Percentiles rank a stretch among this genome's conserved stretches.
Conservation (phyloP, 768 basidiomycete genomes). For the Trametes punicea region DNA sequence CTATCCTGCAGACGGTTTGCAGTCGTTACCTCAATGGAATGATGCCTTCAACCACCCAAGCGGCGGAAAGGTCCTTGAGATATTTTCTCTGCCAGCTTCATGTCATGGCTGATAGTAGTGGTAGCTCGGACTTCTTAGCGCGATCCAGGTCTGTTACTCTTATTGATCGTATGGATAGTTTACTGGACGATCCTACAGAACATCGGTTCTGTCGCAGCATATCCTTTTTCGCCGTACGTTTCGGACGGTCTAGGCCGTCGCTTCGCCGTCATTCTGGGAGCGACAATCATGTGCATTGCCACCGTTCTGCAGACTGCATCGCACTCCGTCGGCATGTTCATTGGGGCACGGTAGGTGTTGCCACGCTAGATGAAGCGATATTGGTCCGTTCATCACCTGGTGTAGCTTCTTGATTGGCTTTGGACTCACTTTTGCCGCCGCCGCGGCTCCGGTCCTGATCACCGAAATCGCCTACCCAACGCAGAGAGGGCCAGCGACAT, state of each 20-base stretch:
- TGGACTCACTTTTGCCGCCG: slow-evolving; percentile 39
- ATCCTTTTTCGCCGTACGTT: slow-evolving; percentile 40
- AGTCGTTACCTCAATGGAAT: slow-evolving; percentile 38
- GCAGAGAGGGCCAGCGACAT: slow-evolving; percentile 44
- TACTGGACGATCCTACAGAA: slow-evolving; percentile 26
- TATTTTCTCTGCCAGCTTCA: neutral
- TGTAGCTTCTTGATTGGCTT: slow-evolving; percentile 40
- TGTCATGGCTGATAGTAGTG: neutral
- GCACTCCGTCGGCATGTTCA: slow-evolving; percentile 42
- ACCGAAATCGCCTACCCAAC: slow-evolving; percentile 51
- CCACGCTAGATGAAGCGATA: too few relatives aligned
- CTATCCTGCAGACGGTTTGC: slow-evolving; percentile 32
- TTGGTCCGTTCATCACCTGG: slow-evolving; percentile 3
- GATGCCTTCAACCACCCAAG: slow-evolving; percentile 30
- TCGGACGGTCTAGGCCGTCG: slow-evolving; percentile 40
- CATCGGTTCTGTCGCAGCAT: slow-evolving; percentile 37
- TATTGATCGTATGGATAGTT: neutral
- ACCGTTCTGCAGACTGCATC: slow-evolving; percentile 38
- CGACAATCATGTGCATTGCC: slow-evolving; percentile 37
- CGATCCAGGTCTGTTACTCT: slow-evolving; percentile 32
- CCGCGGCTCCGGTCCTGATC: slow-evolving; percentile 47
- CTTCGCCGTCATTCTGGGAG: slow-evolving; percentile 36
- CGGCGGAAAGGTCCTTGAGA: slow-evolving; percentile 29
- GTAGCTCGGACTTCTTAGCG: slow-evolving; percentile 36
- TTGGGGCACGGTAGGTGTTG: slow-evolving; percentile 36